Evolutionary conservation across 164 flowering plant species (phyloP).

Genomic region (Liriodendron chinense): DNA sequence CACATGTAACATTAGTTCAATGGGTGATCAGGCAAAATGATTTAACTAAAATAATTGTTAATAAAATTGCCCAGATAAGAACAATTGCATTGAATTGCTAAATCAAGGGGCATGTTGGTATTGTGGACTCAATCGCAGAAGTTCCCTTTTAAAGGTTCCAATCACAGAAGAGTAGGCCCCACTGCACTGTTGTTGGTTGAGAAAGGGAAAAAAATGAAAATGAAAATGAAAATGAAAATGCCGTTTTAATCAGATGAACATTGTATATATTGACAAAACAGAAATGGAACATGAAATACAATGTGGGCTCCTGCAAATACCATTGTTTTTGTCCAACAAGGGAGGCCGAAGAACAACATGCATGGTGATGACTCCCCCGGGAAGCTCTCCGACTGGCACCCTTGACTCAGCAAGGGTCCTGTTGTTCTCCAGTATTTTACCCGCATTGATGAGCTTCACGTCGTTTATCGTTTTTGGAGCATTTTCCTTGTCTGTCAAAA

Average conservation of each 20-base stretch:
- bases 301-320: conserved; percentile 21
- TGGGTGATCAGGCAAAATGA: background rate
- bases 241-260: too few species aligned
- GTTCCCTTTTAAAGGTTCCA: background rate
- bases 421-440: conserved; percentile 63
- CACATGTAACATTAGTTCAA: background rate
- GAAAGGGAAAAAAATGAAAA: background rate
- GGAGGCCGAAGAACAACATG: conserved; percentile 64
- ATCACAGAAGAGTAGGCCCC: too few species aligned
- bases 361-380: conserved; percentile 67
- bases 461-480: conserved; percentile 53
- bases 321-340: conserved; percentile 35
- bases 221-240: background rate
- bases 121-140: background rate
- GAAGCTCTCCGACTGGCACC: conserved; percentile 49
- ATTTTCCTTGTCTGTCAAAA: conserved; percentile 43
- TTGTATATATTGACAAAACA: background rate
- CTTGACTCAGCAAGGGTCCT: conserved; percentile 56
- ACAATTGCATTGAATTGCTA: background rate
- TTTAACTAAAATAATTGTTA: too few species aligned
- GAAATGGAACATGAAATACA: conserved; percentile 1
- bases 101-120: background rate
- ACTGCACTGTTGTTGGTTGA: background rate
- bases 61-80: too few species aligned
- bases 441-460: conserved; percentile 66